Evolutionary conservation across 2,329 filamentous ascomycete genomes (phyloP), one percentile per base, ranked within the genome.

Genomic region (Pseudocercospora cruenta): DNA sequence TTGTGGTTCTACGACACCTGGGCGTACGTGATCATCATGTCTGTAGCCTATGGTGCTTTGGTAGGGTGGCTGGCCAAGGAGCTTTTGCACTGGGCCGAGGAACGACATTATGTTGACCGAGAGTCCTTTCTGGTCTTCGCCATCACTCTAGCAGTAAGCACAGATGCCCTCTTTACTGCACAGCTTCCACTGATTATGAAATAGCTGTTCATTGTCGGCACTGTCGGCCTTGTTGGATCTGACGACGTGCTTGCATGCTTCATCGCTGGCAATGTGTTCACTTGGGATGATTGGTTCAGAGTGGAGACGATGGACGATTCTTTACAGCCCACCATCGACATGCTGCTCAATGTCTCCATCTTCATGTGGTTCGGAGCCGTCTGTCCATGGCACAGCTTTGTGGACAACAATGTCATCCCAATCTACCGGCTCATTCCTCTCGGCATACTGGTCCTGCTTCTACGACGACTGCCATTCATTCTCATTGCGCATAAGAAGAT

Each of bases 201-300:
- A 5, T 63, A 87, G 75, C 84, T 97, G 6, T 97, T 97, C 75
- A 91, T 96, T 61, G 86, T 92, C 0, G 93, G 93, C 0, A 96
- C 93, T 0, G 94, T 91, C 68, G 93, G 93, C 1, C 86, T 97
- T 83, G 86, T 96, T 58, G 93, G 93, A 0, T 94, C 89, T 39
- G 93, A 97, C 75, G 94, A 97, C 74, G 91, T 97, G 0, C 84
- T 97, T 6, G 93, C 94, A 1, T 96, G 93, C 80, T 97, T 97
- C 76, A 90, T 97, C 72, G 94, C 94, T 1, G 94, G 94, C 1
- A 97, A 96, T 74, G 87, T 87, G 0, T 96, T 97, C 71, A 96
- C 92, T 0, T 94, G 92, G 88, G 93, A 96, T 76, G 93, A 96
- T 79, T 96, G 92, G 93, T 97, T 97, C 79, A 90, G 94, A 0